Evolutionary conservation across 2,329 filamentous ascomycete genomes (phyloP), one percentile per base, ranked within the genome.

Genomic region (Penicillium sp.): DNA sequence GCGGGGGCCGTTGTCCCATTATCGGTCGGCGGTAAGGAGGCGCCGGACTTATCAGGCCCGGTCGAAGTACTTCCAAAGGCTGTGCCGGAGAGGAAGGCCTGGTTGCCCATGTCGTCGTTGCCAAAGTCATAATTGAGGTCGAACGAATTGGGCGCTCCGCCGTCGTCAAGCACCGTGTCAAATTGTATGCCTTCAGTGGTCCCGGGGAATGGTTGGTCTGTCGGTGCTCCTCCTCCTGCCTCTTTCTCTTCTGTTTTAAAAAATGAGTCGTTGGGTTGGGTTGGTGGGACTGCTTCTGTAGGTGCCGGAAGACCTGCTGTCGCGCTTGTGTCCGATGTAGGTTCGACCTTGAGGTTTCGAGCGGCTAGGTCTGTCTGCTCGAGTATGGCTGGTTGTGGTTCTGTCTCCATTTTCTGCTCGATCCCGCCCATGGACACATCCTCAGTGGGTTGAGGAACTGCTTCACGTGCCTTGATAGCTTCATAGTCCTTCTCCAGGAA

Each of bases 401-500:
- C 67, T 35, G 58, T 51, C 41, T 66, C 61, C 15, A 45, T 48
- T 20, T 60, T 63, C 25, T 63, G 57, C 6, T 59, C 60, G 20
- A 65, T 59, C 57, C 72, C 71, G 12, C 55, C 60, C 75, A 75
- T 75, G 5, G 59, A 59, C 52, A 70, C 66, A 61, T 76, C 74
- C 57, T 74, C 62, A 3, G 62, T 54, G 35, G 63, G 62, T 37
- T 66, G 63, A n/a, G 68, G 61, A n/a, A 67, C 67, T 22, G 67
- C 60, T 51, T 73, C 76, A 28, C 65, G 71, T 5, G 73, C 73
- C 58, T 69, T 69, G 42, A 77, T 64, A 17, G 68, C 70, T 47
- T 78, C 73, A 54, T 78, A 78, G 55, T 79, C 77, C 58, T 68
- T 73, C 66, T 79, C 77, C 15, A 79, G 63, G 52, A 78, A 75